Evolutionary conservation across 1,139 yeast species (phyloP), one percentile per base, ranked within the genome.

Genomic region (Hyphopichia khmerensis): DNA sequence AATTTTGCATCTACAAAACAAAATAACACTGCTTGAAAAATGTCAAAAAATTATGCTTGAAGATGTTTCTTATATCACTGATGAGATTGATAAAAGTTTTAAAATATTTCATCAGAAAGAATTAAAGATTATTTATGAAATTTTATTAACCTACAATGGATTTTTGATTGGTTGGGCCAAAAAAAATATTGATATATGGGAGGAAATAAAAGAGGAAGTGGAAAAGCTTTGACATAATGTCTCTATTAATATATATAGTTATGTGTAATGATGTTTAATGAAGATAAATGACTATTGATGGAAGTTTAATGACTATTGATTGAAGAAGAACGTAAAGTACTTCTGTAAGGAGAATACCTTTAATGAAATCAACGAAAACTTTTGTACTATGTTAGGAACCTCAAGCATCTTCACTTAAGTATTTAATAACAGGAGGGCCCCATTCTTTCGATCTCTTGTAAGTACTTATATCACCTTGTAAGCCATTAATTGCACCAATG

Each of bases 181-280:
- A 52, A 82, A 82, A 64, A 84, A 84, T 55, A 64, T 82, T 40
- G 89, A 84, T 51, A 73, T 80, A 40, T 85, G 93, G 93, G 83
- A 82, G 53, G 90, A 84, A 48, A 82, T 85, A 11, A 72, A 70
- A 46, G 72, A 69, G 17, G 79, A 73, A 43, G 56, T 74, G 14
- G 44, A 49, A 27, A 65, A 56, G 42, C 45, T 64, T 41, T 64
- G 45, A 11, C n/a, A 8, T 11, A 3, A 8, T 11, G 13, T 13
- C n/a, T 8, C 4, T 47, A 7, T 7, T 8, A 15, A 13, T 19
- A 21, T 26, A 26, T 8, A 9, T 17, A 33, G n/a, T 33, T 6
- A 15, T 15, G 34, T n/a, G 11, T 33, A 17, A 33, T 21, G 35
- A 33, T 17, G 24, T 26, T 26, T 26, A 26, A 26, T 26, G 29